Base-by-base conservation (phyloP, 768 basidiomycete species). In the Collybia nuda region DNA sequence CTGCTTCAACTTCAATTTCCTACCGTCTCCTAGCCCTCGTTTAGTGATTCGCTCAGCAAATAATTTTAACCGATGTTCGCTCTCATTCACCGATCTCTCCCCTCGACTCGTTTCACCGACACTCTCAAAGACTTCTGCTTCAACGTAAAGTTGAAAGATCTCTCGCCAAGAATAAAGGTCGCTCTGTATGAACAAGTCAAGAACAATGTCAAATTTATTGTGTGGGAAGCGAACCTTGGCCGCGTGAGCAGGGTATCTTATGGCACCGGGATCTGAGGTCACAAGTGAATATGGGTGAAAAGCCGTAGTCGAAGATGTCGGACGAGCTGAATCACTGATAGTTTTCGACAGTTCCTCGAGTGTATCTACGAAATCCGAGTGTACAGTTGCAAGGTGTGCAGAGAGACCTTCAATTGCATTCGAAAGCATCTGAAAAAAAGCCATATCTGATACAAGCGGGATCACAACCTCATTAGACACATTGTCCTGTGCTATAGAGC, bases 151-250 rank as follows among this genome's bases (percentile, higher is more conserved):
- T 51, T 85, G 84, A 61, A 98, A 96, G 23, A 97, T 86, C 67
- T 92, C 85, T 19, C 95, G 74, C 95, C 95, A 97, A 5, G 82
- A 77, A 62, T 90, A 93, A 6, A 98, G 67, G 57, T 98, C 94
- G 9, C 71, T 77, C 76, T 79, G 38, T 38, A 22, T 9, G 6
- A 37, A 22, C 12, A 40, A 19, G 26, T 18, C 36, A 50, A 70
- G 67, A 54, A 74, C 24, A 32, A 2, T 32, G 9, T 32, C 9
- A 14, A 5, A 32, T 32, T 32, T 14, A 2, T 32, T 14, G 12
- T 32, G 6, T 32, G 2, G 3, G 5, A 32, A 74, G 2, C 45
- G 3, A 29, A 58, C 56, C 36, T 58, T 56, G 41, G 53, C n/a
- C 12, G 32, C 32, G 14, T 53, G 55, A 28, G 55, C 35, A n/a